Evolutionary conservation across 1,139 yeast genomes (phyloP), one percentile per base, ranked within the genome.

Genomic region (Nakaseomyces uthaithaninus): DNA sequence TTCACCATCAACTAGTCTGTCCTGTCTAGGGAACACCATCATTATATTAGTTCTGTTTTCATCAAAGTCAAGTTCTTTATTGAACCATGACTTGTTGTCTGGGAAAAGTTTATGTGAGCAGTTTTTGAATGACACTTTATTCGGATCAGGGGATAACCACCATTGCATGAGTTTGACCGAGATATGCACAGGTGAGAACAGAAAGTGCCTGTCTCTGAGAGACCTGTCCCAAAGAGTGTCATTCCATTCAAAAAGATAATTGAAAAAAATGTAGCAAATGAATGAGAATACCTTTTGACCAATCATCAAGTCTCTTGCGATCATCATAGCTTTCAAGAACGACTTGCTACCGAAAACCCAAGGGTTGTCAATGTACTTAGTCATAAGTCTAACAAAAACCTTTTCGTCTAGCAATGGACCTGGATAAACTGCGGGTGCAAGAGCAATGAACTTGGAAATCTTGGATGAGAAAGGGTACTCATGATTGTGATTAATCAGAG

Each of bases 361-460:
- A 22, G 69, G 66, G 54, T 62, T 47, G 60, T 72, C 63, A 3
- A 65, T 56, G 44, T 61, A 55, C 25, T 44, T 47, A 0, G 67
- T 58, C 46, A 66, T 57, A 25, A 64, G 46, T 34, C 50, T 57
- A 33, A 82, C 69, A 51, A 80, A 80, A 2, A 63, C 42, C 36
- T 78, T 70, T 26, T 73, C 70, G 47, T 76, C 70, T 28, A 89
- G 66, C 36, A 87, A 60, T 1, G 75, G 66, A 0, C 97, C 97
- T 0, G 94, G 93, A 56, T 75, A 91, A 2, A 85, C 77, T 0
- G 97, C 97, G 0, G 98, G 97, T 0, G 96, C 83, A 41, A 91
- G 63, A 0, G 93, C 85, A 38, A 83, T 68, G 54, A 87, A 83
- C 44, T 74, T 69, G 43, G 77, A 80, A n/a, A 89, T 60, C 47